Evolutionary conservation across 352 stramenopile species (phyloP), one percentile per base, ranked within the genome.

Genomic region (Phytophthora pluvialis): DNA sequence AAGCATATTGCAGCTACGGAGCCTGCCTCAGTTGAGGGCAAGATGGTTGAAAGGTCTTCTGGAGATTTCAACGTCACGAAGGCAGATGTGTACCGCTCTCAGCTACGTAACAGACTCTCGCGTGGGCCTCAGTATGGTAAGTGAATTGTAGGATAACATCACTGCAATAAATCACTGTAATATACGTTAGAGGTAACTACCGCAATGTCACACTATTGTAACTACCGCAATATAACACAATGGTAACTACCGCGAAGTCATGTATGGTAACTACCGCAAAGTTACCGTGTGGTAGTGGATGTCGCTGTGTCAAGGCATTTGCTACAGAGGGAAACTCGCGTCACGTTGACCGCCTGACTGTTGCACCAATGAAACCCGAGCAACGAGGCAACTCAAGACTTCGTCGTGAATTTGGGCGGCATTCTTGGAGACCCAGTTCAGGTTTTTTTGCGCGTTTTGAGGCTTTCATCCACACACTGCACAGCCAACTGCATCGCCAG

Each of bases 261-360:
- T n/a, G n/a, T n/a, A n/a, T n/a, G n/a, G n/a, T 42, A 48, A 11
- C 10, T 59, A 13, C 12, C 40, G 28, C 51, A n/a, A 12, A 43
- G 4, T 28, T 25, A 3, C 38, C 49, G 2, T 13, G 40, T 8
- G 15, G 45, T 31, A 40, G 4, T 21, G 21, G 21, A 21, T 21
- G 21, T 21, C 1, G 21, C 21, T 21, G 21, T 21, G 21, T 21
- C 21, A 21, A 21, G 21, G 21, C 21, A 21, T 21, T 21, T 21
- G 21, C 21, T 21, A 21, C 21, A 21, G 21, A 21, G 21, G 21
- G 21, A 21, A 21, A 21, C 21, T 21, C 21, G 21, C 21, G 21
- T 21, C 21, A 2, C 2, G 21, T 21, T 21, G 21, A 21, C 21
- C 21, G 21, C 21, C 21, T 21, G 21, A 21, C 21, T 21, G 21